Evolutionary conservation across 73 alveolate genomes (phyloP).

Genomic region (Paramecium pentaurelia): DNA sequence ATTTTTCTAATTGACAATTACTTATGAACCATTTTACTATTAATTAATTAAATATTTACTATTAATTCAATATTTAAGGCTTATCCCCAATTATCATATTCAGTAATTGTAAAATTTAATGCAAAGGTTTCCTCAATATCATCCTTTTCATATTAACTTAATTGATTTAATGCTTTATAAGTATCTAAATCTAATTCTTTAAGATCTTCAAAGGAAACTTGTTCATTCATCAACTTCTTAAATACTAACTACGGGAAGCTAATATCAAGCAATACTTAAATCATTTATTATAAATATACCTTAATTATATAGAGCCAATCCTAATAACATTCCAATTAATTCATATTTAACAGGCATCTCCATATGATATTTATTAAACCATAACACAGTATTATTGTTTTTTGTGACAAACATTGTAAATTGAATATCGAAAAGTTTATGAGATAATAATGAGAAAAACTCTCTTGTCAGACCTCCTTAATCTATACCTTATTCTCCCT

Average conservation of each 20-base stretch:
- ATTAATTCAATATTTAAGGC: background rate
- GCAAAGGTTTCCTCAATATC: slow-evolving; percentile 78
- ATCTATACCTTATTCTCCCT: slow-evolving; percentile 96
- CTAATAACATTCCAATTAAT: slow-evolving; percentile 91
- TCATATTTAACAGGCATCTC: slow-evolving; percentile 90
- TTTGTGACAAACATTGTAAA: slow-evolving; percentile 85
- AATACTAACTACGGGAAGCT: slow-evolving; percentile 90
- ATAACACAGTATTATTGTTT: slow-evolving; percentile 77
- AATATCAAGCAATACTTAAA: slow-evolving; percentile 78
- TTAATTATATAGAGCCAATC: slow-evolving; percentile 94
- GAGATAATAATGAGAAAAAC: slow-evolving; percentile 84
- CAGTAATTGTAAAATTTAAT: background rate
- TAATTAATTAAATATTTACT: background rate
- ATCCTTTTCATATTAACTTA: slow-evolving; percentile 66
- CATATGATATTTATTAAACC: slow-evolving; percentile 91
- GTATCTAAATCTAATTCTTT: slow-evolving; percentile 78
- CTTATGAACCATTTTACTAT: slow-evolving; percentile 78
- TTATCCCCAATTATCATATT: background rate
- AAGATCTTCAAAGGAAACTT: slow-evolving; percentile 75
- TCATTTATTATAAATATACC: background rate
- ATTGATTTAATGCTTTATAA: slow-evolving; percentile 65
- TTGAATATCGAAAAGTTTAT: slow-evolving; percentile 43
- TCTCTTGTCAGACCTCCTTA: slow-evolving; percentile 98
- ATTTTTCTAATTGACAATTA: slow-evolving; percentile 81
- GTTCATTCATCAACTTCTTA: slow-evolving; percentile 80